phyloP scores from a whole-genome alignment of 768 basidiomycete genomes.

The Tylopilus rubrobrunneus region DNA sequence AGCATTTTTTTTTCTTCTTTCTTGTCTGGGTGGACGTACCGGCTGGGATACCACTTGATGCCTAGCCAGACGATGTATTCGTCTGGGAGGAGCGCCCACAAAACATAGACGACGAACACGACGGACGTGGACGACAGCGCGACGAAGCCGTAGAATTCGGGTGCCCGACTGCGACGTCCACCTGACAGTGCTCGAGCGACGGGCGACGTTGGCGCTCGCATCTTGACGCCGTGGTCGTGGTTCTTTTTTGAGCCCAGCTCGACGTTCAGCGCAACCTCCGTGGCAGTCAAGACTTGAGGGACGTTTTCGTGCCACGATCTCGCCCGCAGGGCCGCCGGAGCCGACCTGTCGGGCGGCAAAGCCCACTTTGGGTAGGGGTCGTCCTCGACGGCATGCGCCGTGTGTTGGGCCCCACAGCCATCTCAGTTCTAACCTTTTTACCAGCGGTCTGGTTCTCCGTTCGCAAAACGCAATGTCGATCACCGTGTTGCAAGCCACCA shows the following conservation, averaged over 20 bases:
- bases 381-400: background rate
- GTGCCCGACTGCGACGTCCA: conserved; percentile 60
- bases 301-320: background rate
- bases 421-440: background rate
- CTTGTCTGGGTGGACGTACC: conserved; percentile 40
- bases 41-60: conserved; percentile 83
- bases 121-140: conserved; percentile 78
- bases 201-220: conserved; percentile 37
- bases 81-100: conserved; percentile 83
- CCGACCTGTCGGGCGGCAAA: background rate
- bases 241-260: background rate
- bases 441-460: background rate
- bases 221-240: background rate
- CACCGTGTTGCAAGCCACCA: conserved; percentile 27
- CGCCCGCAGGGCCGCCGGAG: background rate
- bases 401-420: too few species aligned
- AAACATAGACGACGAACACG: conserved; percentile 62
- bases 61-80: conserved; percentile 61
- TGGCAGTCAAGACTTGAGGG: conserved; percentile 9
- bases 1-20: background rate
- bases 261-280: conserved; percentile 21
- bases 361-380: background rate
- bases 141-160: conserved; percentile 90
- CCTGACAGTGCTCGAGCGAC: conserved; percentile 22
- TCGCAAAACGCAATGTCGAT: conserved; percentile 29